Conservation (phyloP, 345 rosid genomes). For the Eucalyptus urophylla region DNA sequence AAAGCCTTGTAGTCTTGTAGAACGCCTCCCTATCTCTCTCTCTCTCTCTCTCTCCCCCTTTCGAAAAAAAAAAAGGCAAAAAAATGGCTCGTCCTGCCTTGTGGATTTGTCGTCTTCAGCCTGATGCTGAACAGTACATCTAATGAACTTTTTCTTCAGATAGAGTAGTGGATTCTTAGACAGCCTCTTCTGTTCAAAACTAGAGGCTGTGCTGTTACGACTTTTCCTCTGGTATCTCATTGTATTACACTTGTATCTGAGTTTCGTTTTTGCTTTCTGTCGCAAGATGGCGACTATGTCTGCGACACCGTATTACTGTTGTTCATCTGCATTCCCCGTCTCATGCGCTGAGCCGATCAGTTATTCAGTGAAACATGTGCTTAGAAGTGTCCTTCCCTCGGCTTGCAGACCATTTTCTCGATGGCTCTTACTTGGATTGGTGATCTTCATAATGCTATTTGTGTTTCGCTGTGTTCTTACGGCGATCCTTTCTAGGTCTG, state of each 20-base stretch:
- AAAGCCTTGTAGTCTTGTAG: neutral
- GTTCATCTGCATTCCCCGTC: neutral
- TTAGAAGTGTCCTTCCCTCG: neutral
- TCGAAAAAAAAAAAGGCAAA: neutral
- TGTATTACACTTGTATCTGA: neutral
- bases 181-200: neutral
- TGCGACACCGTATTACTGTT: neutral
- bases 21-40: neutral
- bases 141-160: neutral
- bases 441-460: neutral
- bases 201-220: neutral
- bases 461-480: neutral
- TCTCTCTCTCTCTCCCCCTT: neutral
- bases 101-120: neutral
- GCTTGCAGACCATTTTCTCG: neutral
- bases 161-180: neutral
- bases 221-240: neutral
- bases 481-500: neutral
- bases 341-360: neutral
- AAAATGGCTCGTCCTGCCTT: neutral
- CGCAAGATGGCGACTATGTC: neutral
- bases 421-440: neutral
- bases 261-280: neutral
- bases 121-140: neutral
- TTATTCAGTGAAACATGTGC: neutral